A percentile compares a stretch with the other conserved stretches of the same genome.
Evolutionary conservation across 1,284 basidiomycete genomes (phyloP).

Genomic region (Puccinia horiana): DNA sequence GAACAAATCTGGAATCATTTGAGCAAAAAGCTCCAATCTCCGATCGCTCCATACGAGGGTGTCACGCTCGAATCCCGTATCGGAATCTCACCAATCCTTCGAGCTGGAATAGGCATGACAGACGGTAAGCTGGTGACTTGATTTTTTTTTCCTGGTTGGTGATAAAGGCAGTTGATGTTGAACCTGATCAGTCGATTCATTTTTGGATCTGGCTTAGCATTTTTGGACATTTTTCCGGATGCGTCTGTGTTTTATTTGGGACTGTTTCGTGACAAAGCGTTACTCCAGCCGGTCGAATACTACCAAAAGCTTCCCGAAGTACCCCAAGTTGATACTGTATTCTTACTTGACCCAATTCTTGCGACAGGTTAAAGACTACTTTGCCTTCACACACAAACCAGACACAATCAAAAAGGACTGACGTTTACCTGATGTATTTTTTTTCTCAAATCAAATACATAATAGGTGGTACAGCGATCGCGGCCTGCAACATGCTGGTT

Average conservation of each 20-base stretch:
- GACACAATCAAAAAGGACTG: constrained; percentile 87
- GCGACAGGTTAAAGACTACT: constrained; percentile 69
- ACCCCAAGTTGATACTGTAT: constrained; percentile 77
- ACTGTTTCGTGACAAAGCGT: constrained; percentile 83
- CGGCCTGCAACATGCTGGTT: constrained; percentile 56
- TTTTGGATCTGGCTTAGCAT: constrained; percentile 55
- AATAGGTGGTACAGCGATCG: constrained; percentile 46
- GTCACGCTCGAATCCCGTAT: constrained; percentile 65
- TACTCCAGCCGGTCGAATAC: constrained; percentile 91
- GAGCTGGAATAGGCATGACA: constrained; percentile 91
- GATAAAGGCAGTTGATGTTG: neutral
- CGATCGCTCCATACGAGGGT: constrained; percentile 60
- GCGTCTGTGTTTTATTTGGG: constrained; percentile 89
- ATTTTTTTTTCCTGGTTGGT: constrained; percentile 10
- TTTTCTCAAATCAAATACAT: neutral
- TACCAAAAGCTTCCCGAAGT: constrained; percentile 84
- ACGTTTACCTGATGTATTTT: constrained; percentile 66
- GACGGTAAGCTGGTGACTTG: no score
- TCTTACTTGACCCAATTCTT: constrained; percentile 81
- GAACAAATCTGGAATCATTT: constrained; percentile 11
- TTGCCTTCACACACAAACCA: constrained; percentile 54
- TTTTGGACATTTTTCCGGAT: constrained; percentile 77
- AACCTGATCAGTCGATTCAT: neutral
- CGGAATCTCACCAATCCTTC: constrained; percentile 83
- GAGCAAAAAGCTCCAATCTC: constrained; percentile 57